Conservation (phyloP, 495 filamentous ascomycete species). For the Staphylotrichum longicolle region DNA sequence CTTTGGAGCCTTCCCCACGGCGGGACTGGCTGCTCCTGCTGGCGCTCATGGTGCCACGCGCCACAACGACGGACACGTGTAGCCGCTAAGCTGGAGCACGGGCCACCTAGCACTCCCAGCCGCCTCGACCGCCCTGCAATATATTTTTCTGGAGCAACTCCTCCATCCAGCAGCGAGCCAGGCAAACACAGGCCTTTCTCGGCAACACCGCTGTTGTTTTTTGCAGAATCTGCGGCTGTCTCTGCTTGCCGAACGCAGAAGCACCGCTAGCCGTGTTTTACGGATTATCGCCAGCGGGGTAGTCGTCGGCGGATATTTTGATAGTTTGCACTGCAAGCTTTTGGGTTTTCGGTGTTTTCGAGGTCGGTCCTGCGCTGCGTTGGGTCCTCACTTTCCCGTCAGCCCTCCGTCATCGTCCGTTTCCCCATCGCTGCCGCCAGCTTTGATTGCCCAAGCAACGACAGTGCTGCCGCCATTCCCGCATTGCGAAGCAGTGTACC, state of each 20-base stretch:
- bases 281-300: background rate
- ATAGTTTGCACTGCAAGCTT: no score
- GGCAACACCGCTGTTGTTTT: conserved; percentile 2
- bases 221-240: conserved; percentile 5
- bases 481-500: no score
- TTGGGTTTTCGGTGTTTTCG: background rate
- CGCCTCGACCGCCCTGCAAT: conserved; percentile 10
- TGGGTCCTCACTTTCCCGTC: conserved; percentile 7
- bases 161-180: background rate
- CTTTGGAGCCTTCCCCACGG: background rate
- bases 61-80: conserved; percentile 22
- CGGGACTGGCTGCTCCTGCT: background rate
- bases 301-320: background rate
- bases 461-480: background rate
- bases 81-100: conserved; percentile 15
- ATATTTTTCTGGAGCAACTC: conserved; percentile 14
- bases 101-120: conserved; percentile 14
- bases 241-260: conserved; percentile 14
- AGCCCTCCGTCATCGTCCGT: conserved; percentile 14
- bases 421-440: background rate
- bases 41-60: conserved; percentile 8
- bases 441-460: background rate
- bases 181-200: conserved; percentile 1
- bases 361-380: background rate
- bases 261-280: background rate